Percentiles rank a stretch among this genome's conserved stretches.
phyloP scores from a whole-genome alignment of 192 early-diverging fungal species.

The Fimicolochytrium jonesii region DNA sequence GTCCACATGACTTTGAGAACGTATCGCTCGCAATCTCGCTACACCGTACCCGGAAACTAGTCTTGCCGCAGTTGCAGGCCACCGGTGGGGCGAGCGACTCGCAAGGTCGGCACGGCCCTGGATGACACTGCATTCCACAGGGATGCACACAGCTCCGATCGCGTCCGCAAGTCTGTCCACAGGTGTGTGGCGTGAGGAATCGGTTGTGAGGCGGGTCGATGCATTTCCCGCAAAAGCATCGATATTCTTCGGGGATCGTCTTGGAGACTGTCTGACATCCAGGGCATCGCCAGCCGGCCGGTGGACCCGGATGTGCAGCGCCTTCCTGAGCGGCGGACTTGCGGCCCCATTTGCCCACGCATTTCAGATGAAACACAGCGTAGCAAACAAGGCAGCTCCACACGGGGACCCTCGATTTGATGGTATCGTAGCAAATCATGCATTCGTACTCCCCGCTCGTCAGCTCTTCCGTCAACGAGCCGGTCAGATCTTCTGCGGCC shows the following conservation, averaged over 20 bases:
- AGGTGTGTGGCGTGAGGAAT: slow-evolving; percentile 76
- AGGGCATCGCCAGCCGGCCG: slow-evolving; percentile 82
- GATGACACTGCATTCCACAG: slow-evolving; percentile 78
- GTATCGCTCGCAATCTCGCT: slow-evolving; percentile 64
- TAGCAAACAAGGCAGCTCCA: slow-evolving; percentile 89
- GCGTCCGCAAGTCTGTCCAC: slow-evolving; percentile 74
- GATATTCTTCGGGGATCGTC: slow-evolving; percentile 67
- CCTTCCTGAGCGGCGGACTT: no score
- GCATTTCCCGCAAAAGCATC: slow-evolving; percentile 85
- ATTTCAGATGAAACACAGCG: slow-evolving; percentile 87
- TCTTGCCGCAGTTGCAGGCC: slow-evolving; percentile 80
- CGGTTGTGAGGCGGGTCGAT: slow-evolving; percentile 63
- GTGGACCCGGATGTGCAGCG: no score
- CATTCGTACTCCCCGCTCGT: slow-evolving; percentile 79
- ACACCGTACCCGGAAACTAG: slow-evolving; percentile 65
- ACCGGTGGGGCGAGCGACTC: slow-evolving; percentile 69
- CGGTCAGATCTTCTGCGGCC: slow-evolving; percentile 48
- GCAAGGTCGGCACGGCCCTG: slow-evolving; percentile 92
- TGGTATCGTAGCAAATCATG: slow-evolving; percentile 92
- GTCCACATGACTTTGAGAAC: slow-evolving; percentile 66
- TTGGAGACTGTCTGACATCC: slow-evolving; percentile 76
- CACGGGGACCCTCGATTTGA: slow-evolving; percentile 62
- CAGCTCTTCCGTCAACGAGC: slow-evolving; percentile 61
- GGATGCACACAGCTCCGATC: slow-evolving; percentile 66
- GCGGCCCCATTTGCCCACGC: slow-evolving; percentile 36